These are phyloP conservation scores for Colletotrichum melonis DNA, from an alignment of 2,329 filamentous ascomycete genomes.

Conservation along the genomic window DNA sequence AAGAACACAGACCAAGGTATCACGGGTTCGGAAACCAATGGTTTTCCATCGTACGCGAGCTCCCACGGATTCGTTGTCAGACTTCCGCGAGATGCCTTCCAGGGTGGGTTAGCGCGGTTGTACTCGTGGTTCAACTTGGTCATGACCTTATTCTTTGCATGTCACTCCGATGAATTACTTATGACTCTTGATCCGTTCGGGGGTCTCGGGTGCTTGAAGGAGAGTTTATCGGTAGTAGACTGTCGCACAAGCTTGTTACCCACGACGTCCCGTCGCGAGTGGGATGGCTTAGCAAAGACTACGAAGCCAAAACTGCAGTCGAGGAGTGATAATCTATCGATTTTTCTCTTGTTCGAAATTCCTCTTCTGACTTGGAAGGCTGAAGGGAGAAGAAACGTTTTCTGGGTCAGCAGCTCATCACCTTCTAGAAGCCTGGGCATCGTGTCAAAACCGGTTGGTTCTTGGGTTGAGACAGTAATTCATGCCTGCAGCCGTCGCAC, in stretches of 20 bases:
- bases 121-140: constrained; percentile 11
- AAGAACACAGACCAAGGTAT: constrained; percentile 28
- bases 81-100: constrained; percentile 6
- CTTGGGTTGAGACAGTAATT: background rate
- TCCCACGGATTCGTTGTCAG: constrained; percentile 25
- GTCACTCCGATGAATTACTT: background rate
- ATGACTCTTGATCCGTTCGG: background rate
- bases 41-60: constrained; percentile 29
- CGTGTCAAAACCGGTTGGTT: background rate
- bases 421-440: constrained; percentile 7
- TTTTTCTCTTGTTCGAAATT: background rate
- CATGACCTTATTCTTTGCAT: background rate
- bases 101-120: constrained; percentile 6
- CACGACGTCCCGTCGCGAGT: background rate
- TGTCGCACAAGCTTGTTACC: background rate
- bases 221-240: background rate
- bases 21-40: constrained; percentile 30
- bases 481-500: constrained; percentile 19
- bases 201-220: background rate
- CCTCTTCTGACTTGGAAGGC: too few relatives aligned
- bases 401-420: too few relatives aligned
- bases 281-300: background rate
- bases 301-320: background rate
- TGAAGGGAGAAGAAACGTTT: background rate
- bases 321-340: background rate